Evolutionary conservation across 345 rosid genomes (phyloP).

Genomic region (Cardiospermum halicacabum): DNA sequence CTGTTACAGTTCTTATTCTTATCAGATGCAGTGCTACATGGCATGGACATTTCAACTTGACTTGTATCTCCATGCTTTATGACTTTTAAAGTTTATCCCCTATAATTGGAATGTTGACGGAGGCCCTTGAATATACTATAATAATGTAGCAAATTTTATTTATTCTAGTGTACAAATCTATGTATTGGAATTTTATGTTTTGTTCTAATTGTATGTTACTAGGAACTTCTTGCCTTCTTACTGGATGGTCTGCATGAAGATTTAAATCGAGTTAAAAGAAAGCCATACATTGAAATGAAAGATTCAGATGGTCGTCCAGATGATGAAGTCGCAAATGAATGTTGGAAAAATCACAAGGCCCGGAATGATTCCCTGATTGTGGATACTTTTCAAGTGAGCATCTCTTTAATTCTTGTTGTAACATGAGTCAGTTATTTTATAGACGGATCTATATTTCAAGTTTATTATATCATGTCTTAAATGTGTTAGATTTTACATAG

Average conservation of each 20-base stretch:
- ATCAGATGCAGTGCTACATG: neutral
- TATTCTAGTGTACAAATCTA: neutral
- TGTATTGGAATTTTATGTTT: neutral
- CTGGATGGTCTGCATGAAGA: slow-evolving; percentile 97
- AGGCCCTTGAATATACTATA: neutral
- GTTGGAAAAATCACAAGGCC: slow-evolving; percentile 89
- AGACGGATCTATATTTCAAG: neutral
- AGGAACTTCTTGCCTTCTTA: slow-evolving; percentile 93
- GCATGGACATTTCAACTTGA: neutral
- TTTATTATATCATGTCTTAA: neutral
- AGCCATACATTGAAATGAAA: slow-evolving; percentile 85
- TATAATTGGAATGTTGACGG: neutral
- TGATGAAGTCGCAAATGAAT: slow-evolving; percentile 81
- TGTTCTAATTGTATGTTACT: neutral
- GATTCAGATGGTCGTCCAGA: slow-evolving; percentile 78
- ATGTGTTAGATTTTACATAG: neutral
- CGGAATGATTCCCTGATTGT: slow-evolving; percentile 96
- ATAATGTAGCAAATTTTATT: neutral
- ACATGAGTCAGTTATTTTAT: slow-evolving; percentile 9
- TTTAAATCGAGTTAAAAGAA: slow-evolving; percentile 79
- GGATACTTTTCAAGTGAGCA: slow-evolving; percentile 83
- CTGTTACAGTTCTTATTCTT: neutral
- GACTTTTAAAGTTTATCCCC: neutral
- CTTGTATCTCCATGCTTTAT: neutral
- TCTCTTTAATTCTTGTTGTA: slow-evolving; percentile 5